Evolutionary conservation across 1,284 basidiomycete genomes (phyloP).

Genomic region (Cryptococcus sp.): DNA sequence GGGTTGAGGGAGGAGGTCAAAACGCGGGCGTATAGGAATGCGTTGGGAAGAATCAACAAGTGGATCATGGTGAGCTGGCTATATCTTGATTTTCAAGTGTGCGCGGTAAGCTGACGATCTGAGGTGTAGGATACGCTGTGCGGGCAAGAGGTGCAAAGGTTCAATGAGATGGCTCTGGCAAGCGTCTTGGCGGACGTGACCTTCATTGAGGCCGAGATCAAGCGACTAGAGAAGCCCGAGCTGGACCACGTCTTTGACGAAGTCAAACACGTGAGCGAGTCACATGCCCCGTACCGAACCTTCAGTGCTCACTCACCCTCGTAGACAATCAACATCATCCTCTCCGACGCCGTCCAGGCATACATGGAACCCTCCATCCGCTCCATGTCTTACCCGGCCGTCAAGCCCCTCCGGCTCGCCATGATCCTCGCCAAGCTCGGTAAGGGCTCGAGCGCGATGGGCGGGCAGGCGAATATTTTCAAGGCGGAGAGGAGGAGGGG

Average conservation of each 20-base stretch:
- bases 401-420: slow-evolving; percentile 72
- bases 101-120: neutral
- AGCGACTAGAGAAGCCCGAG: slow-evolving; percentile 65
- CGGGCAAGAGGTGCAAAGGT: slow-evolving; percentile 61
- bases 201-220: slow-evolving; percentile 79
- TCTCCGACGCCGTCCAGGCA: slow-evolving; percentile 69
- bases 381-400: slow-evolving; percentile 64
- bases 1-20: slow-evolving; percentile 71
- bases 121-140: slow-evolving; percentile 35
- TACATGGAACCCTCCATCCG: slow-evolving; percentile 73
- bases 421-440: slow-evolving; percentile 75
- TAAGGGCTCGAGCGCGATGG: slow-evolving; percentile 56
- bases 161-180: slow-evolving; percentile 83
- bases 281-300: slow-evolving; percentile 1
- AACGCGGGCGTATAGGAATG: slow-evolving; percentile 79
- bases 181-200: slow-evolving; percentile 78
- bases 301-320: slow-evolving; percentile 4
- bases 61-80: slow-evolving; percentile 65
- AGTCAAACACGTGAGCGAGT: slow-evolving; percentile 65
- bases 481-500: slow-evolving; percentile 65
- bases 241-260: slow-evolving; percentile 75
- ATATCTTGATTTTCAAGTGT: neutral
- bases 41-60: slow-evolving; percentile 78
- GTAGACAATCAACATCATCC: slow-evolving; percentile 73
- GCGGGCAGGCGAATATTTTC: slow-evolving; percentile 48